These are phyloP conservation scores for Claviceps sp. DNA, from an alignment of 2,329 filamentous ascomycete genomes.

Conservation along the genomic window DNA sequence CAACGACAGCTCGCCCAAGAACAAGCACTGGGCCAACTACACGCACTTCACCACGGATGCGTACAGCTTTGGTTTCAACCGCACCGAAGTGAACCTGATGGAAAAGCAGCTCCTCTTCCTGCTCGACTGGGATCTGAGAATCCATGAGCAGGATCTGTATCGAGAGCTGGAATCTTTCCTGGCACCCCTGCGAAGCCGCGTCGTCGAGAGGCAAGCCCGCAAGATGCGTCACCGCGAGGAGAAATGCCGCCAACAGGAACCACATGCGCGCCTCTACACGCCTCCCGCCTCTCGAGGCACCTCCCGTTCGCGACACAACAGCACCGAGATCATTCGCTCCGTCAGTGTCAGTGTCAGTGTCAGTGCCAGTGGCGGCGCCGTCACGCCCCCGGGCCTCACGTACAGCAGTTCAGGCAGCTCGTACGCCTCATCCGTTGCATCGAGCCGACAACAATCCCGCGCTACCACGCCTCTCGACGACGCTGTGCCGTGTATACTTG, in stretches of 20 bases:
- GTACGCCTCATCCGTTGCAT: constrained; percentile 33
- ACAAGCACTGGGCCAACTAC: constrained; percentile 99
- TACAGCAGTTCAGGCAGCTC: constrained; percentile 37
- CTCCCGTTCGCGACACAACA: constrained; percentile 27
- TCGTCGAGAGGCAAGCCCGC: constrained; percentile 36
- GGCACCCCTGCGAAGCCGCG: constrained; percentile 58
- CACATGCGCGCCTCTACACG: constrained; percentile 27
- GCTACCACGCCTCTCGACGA: constrained; percentile 40
- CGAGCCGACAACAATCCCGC: constrained; percentile 34
- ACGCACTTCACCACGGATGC: constrained; percentile 56
- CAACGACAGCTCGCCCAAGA: constrained; percentile 97
- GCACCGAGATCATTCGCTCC: constrained; percentile 27
- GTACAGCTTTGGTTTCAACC: constrained; percentile 73
- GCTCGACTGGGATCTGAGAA: constrained; percentile 84
- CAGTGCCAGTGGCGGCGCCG: constrained; percentile 15
- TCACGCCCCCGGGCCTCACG: constrained; percentile 34
- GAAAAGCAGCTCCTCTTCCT: constrained; percentile 96
- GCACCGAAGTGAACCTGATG: constrained; percentile 97
- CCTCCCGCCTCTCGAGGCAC: constrained; percentile 32
- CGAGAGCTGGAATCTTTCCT: constrained; percentile 79
- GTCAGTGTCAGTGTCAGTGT: constrained; percentile 17
- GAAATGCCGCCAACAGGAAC: constrained; percentile 26
- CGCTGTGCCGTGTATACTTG: constrained; percentile 29
- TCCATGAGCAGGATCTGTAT: constrained; percentile 76
- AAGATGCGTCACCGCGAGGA: constrained; percentile 36